phyloP scores from a whole-genome alignment of 106 monocot genomes.

The Xerophyta viscosa region DNA sequence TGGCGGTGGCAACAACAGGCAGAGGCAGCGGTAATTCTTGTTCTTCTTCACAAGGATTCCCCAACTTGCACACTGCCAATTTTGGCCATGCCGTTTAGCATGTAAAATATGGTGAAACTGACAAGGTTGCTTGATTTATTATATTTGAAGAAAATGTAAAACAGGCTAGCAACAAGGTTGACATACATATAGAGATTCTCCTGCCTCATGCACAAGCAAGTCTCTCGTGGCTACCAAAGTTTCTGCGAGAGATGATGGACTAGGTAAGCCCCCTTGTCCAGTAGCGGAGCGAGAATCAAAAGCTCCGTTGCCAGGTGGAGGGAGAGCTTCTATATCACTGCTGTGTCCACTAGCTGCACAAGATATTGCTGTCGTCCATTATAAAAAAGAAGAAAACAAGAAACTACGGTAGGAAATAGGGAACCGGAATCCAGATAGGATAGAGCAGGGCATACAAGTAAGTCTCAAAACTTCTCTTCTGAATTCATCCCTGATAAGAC shows the following conservation, averaged over 20 bases:
- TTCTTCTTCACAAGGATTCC: no score
- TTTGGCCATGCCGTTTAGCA: no score
- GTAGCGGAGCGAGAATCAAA: constrained; percentile 14
- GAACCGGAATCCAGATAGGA: neutral
- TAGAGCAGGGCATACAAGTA: constrained; percentile 32
- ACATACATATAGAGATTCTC: constrained; percentile 36
- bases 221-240: constrained; percentile 39
- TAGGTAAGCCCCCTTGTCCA: constrained; percentile 44
- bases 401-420: neutral
- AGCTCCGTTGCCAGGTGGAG: constrained; percentile 2
- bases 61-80: no score
- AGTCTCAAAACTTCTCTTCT: constrained; percentile 39
- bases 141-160: no score
- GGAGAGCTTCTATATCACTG: constrained; percentile 9
- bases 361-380: neutral
- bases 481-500: constrained; percentile 56
- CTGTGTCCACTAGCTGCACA: constrained; percentile 11
- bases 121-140: no score
- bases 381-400: neutral
- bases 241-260: constrained; percentile 47
- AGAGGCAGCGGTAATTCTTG: no score
- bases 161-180: neutral
- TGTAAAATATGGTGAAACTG: no score
- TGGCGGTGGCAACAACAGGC: no score
- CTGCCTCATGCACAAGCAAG: constrained; percentile 46